Evolutionary conservation across 2,329 filamentous ascomycete genomes (phyloP), one percentile per base, ranked within the genome.

Genomic region (Trichoderma aggressivum): DNA sequence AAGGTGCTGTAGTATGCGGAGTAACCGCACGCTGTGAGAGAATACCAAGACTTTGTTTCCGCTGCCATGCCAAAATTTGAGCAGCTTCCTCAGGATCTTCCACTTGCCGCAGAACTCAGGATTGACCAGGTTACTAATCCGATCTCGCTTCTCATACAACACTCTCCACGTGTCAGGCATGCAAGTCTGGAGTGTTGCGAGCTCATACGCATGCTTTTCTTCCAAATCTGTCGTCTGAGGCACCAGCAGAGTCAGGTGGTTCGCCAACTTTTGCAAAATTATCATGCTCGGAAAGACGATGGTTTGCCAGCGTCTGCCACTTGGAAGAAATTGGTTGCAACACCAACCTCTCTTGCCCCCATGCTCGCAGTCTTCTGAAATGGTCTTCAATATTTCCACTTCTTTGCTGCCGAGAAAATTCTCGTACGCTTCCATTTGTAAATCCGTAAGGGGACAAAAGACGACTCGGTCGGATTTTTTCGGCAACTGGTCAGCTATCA

Each of bases 41-140:
- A 99, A 99, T 3, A 99, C 91, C 0, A 99, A 87, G 0, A 98
- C 96, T 80, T 98, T 99, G 82, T 98, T 94, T 16, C 94, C 93
- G 77, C 92, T 94, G 16, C 88, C 85, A 78, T 97, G 89, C 96
- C 96, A 99, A 80, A 96, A 95, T 70, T 90, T 91, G 7, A 99
- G 86, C 5, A 99, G 84, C 76, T 93, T 94, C 79, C 91, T 93
- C 34, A 99, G 81, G 1, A 99, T 89, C 78, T 93, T 94, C 96
- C 96, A 99, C 81, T 99, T 99, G 4, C 96, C 96, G 77, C 96
- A 99, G 74, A 94, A 98, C 71, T 97, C 92, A 0, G 93, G 91
- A 75, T 97, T 94, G 1, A 94, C 91, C 64, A 94, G 91, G 75
- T 91, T 92, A 64, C 92, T 82, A 71, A 98, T 91, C 10, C 90